Evolutionary conservation across 805 yeast genomes (phyloP), one percentile per base, ranked within the genome.

Genomic region (Starmerella floricola): DNA sequence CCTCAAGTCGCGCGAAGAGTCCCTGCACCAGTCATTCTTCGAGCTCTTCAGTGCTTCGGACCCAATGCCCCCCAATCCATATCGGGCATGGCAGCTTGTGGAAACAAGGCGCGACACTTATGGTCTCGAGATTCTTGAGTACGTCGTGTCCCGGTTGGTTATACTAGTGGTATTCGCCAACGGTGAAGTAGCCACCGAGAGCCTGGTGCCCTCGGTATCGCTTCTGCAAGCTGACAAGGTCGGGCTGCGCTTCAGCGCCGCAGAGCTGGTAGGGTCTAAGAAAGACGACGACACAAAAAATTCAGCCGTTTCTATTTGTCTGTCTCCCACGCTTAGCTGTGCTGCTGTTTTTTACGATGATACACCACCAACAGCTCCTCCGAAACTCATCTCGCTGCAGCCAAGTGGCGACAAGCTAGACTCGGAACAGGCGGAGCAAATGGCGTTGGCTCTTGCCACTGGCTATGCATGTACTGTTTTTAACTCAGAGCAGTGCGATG

Each of bases 401-500:
- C 11, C 27, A 4, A 6, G 17, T 8, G 23, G 16, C 34, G 8
- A 8, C 18, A 28, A 33, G 13, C n/a, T 21, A 15, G 36, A 26
- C 15, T 34, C 42, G 3, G 40, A 40, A 6, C 21, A 32, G 28
- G 32, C 40, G n/a, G 16, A 29, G 11, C 15, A 18, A 17, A 43
- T 53, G 21, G 69, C 81, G 0, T 76, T 74, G 1, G 78, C 74
- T 0, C 60, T 83, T 38, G 83, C 93, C 0, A 66, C 71, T 23
- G 62, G 76, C 6, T 85, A 81, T 57, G 74, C 91, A 0, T 68
- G 71, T 41, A 73, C 86, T 0, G 82, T 87, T 51, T 81, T 78
- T 58, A 68, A 76, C 36, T 79, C 73, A 40, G 63, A 73, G 8
- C 71, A 74, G 42, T 69, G 79, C 3, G 94, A 84, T 53, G 95